Evolutionary conservation across 108 stramenopile genomes (phyloP).

Genomic region (Cyclotella cryptica): DNA sequence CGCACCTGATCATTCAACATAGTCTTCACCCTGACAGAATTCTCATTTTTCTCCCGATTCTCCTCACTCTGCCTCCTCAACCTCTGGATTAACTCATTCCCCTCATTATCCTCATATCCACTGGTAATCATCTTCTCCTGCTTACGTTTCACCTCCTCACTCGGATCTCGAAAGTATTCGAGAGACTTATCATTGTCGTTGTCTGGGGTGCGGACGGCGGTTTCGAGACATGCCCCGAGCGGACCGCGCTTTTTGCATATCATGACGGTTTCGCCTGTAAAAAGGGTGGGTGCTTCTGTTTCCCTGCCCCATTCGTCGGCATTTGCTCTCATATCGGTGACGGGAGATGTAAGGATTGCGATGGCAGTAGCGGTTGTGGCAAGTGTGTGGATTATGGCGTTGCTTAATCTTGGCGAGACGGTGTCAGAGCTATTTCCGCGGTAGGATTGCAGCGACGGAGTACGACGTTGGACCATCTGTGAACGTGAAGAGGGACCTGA

Average conservation of each 20-base stretch:
- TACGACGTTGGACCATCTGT: not conserved
- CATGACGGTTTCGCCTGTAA: slow-evolving; percentile 84
- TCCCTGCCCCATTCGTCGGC: slow-evolving; percentile 84
- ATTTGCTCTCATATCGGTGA: slow-evolving; percentile 20
- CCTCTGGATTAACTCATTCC: slow-evolving; percentile 73
- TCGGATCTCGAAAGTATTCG: slow-evolving; percentile 74
- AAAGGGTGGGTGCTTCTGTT: slow-evolving; percentile 83
- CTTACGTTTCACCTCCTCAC: slow-evolving; percentile 54
- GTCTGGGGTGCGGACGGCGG: slow-evolving; percentile 62
- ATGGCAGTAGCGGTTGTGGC: slow-evolving; percentile 15
- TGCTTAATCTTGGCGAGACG: not conserved
- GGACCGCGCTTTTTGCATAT: slow-evolving; percentile 87
- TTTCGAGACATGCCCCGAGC: slow-evolving; percentile 81
- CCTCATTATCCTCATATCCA: slow-evolving; percentile 52
- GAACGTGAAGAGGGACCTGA: not conserved
- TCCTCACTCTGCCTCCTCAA: slow-evolving; percentile 74
- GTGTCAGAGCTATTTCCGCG: not conserved
- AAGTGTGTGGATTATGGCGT: not conserved
- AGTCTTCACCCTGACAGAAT: slow-evolving; percentile 68
- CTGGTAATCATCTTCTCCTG: slow-evolving; percentile 32
- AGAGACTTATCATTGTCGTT: slow-evolving; percentile 87
- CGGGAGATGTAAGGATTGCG: slow-evolving; percentile 15
- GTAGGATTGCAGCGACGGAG: not conserved
- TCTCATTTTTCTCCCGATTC: slow-evolving; percentile 85
- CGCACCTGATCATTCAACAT: slow-evolving; percentile 75